Conservation (phyloP, 2,329 filamentous ascomycete genomes). For the Scorias spongiosa region DNA sequence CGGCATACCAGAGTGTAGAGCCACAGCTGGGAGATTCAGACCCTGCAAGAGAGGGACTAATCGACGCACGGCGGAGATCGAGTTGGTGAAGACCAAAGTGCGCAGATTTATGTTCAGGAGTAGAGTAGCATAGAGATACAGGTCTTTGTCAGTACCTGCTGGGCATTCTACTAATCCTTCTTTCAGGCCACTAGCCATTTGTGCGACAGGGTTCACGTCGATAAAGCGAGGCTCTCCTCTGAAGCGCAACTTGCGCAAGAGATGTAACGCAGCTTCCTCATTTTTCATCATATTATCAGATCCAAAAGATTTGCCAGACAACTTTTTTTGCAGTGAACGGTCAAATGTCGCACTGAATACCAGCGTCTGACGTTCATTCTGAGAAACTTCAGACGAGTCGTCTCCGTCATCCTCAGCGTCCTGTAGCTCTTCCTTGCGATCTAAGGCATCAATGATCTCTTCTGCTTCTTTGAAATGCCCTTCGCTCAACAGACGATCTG, state of each 20-base stretch:
- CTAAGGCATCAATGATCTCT: constrained; percentile 69
- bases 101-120: constrained; percentile 68
- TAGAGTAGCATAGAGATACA: constrained; percentile 80
- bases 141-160: constrained; percentile 85
- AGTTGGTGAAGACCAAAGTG: constrained; percentile 88
- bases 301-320: constrained; percentile 59
- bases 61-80: constrained; percentile 79
- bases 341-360: constrained; percentile 97
- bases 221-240: constrained; percentile 70
- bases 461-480: constrained; percentile 92
- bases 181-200: constrained; percentile 74
- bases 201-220: constrained; percentile 74
- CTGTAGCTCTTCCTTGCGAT: constrained; percentile 38
- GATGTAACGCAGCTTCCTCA: constrained; percentile 78
- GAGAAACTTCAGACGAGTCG: constrained; percentile 4
- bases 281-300: constrained; percentile 49
- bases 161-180: constrained; percentile 81
- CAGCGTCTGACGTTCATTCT: constrained; percentile 56
- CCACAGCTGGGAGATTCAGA: constrained; percentile 58
- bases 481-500: constrained; percentile 77
- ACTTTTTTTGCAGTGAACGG: constrained; percentile 77
- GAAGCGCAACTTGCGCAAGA: constrained; percentile 82
- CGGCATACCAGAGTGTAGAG: constrained; percentile 84
- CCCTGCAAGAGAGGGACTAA: constrained; percentile 72
- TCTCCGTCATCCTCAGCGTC: constrained; percentile 35